Evolutionary conservation across 208 protist species (phyloP).

Genomic region (Porcisia deanei): DNA sequence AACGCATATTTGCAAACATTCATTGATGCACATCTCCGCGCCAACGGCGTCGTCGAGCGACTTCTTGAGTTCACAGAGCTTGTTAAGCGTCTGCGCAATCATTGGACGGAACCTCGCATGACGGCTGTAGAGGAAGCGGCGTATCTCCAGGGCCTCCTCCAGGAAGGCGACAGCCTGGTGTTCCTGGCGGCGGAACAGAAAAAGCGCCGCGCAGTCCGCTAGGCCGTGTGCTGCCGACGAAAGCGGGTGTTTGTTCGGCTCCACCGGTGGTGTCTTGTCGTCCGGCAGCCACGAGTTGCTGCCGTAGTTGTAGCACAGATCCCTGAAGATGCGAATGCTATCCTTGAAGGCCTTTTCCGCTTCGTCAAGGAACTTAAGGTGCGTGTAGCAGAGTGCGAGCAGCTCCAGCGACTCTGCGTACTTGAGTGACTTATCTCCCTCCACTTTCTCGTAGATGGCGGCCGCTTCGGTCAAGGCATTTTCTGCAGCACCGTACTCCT

Average conservation of each 20-base stretch:
- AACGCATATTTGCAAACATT: slow-evolving; percentile 85
- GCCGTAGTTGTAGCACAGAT: slow-evolving; percentile 81
- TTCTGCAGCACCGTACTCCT: slow-evolving; percentile 85
- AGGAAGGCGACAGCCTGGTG: slow-evolving; percentile 80
- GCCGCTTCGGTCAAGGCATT: slow-evolving; percentile 89
- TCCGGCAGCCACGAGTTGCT: slow-evolving; percentile 80
- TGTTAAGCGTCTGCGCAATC: slow-evolving; percentile 92
- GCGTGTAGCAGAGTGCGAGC: slow-evolving; percentile 81
- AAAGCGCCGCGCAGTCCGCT: slow-evolving; percentile 84
- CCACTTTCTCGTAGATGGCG: slow-evolving; percentile 85
- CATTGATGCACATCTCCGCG: slow-evolving; percentile 88
- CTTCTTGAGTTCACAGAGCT: slow-evolving; percentile 87
- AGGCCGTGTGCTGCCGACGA: slow-evolving; percentile 82
- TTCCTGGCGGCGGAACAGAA: slow-evolving; percentile 68
- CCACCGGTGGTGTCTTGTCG: slow-evolving; percentile 36
- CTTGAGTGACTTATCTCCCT: slow-evolving; percentile 69
- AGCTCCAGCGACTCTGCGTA: slow-evolving; percentile 86
- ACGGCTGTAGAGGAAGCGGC: slow-evolving; percentile 77
- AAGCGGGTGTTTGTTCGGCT: slow-evolving; percentile 83
- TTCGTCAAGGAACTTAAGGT: slow-evolving; percentile 88
- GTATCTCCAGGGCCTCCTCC: slow-evolving; percentile 88
- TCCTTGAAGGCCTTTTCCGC: slow-evolving; percentile 92
- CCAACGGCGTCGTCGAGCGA: slow-evolving; percentile 74
- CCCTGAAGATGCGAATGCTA: slow-evolving; percentile 82
- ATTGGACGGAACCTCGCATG: slow-evolving; percentile 86